Evolutionary conservation across 176 grass and related monocot species (phyloP), one percentile per base, ranked within the genome.

Genomic region (Musa itinerans): DNA sequence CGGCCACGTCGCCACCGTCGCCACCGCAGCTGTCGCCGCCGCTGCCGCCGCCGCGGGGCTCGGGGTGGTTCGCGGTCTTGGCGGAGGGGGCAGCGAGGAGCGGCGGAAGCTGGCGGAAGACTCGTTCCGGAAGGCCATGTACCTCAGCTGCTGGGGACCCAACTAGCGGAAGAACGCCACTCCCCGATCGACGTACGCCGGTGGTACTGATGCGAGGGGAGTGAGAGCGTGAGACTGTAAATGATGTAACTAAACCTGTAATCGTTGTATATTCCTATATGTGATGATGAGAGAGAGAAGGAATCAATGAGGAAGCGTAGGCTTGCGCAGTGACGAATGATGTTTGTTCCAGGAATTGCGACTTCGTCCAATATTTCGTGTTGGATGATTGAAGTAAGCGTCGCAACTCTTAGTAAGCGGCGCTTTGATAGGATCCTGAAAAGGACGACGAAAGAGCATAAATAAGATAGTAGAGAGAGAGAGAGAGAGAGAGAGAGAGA

Each of bases 91-190:
- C 54, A 1, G 19, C 12, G 84, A 16, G 63, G 79, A 75, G 12
- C 59, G 75, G 59, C 19, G 49, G 48, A 51, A 77, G 4, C 75
- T 66, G 10, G 58, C 61, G 8, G 68, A 70, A 2, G 84, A 86
- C 2, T 82, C 84, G 62, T 56, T 86, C 34, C 79, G 63, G 27
- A 76, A 82, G 54, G 84, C 75, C 52, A 86, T 86, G 84, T 86
- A 79, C 34, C 52, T 86, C 25, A 86, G 79, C 73, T 86, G 84
- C 69, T 86, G 84, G 84, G 77, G 73, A 13, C 79, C 79, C 15
- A 82, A 63, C 70, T 86, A 69, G 20, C n/a, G 19, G 3, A 24
- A n/a, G 9, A 12, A 12, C 58, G 1, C 0, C 8, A 1, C 8
- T 1, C n/a, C 6, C 13, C 19, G 57, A 61, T 61, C 16, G 17